Percentiles rank a stretch among this genome's conserved stretches.
Conservation (phyloP, 139 green algal species). For the Diplosphaera chodatii region DNA sequence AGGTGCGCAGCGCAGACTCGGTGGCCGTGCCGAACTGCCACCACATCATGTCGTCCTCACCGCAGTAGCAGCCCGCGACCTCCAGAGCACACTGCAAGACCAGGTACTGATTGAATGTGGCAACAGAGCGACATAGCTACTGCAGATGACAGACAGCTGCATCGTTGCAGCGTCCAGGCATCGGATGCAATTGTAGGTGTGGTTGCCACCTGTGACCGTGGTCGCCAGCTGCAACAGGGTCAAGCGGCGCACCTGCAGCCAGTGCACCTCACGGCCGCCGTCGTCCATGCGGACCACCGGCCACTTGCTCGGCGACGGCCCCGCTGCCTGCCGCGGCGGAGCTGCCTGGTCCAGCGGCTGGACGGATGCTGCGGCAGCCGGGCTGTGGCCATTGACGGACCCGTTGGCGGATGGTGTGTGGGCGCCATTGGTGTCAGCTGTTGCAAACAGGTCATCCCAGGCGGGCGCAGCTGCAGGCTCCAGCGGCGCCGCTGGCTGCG, state of each 20-base stretch:
- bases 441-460: neutral
- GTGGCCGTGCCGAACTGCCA: slow-evolving; percentile 56
- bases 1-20: slow-evolving; percentile 42
- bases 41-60: slow-evolving; percentile 54
- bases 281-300: slow-evolving; percentile 55
- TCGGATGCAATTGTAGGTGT: too few species aligned
- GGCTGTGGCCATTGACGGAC: neutral
- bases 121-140: too few species aligned
- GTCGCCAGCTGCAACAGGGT: too few species aligned
- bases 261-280: slow-evolving; percentile 49
- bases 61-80: slow-evolving; percentile 32
- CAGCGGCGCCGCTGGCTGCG: neutral
- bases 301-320: slow-evolving; percentile 21
- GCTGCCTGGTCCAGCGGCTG: too few species aligned
- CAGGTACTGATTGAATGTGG: too few species aligned
- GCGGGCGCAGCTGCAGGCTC: neutral
- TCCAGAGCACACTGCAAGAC: slow-evolving; percentile 20
- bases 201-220: too few species aligned
- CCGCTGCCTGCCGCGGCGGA: too few species aligned
- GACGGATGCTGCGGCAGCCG: too few species aligned
- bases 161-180: too few species aligned
- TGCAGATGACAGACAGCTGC: too few species aligned
- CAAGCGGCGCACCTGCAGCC: slow-evolving; percentile 40
- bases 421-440: too few species aligned
- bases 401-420: neutral